phyloP scores from a whole-genome alignment of 129 eudicot genomes.

The Smallanthus sonchifolius region DNA sequence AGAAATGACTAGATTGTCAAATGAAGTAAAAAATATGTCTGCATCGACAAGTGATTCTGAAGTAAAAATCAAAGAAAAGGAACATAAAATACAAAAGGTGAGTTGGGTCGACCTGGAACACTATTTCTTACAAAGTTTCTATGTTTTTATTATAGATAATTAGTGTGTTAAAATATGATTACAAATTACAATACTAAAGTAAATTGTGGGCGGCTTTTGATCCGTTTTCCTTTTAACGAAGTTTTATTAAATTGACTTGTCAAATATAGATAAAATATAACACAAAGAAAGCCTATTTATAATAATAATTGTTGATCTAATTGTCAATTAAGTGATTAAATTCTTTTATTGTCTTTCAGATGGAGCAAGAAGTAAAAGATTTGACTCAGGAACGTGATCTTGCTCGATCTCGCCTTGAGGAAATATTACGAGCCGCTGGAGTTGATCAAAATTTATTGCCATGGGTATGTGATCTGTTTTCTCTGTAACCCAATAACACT shows the following conservation, averaged over 20 bases:
- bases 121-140: neutral
- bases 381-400: constrained; percentile 69
- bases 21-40: constrained; percentile 54
- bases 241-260: neutral
- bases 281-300: neutral
- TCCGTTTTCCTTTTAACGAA: neutral
- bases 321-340: neutral
- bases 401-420: constrained; percentile 66
- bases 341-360: constrained; percentile 37
- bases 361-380: constrained; percentile 71
- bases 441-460: constrained; percentile 38
- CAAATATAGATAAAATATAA: neutral
- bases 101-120: neutral
- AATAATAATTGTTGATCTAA: neutral
- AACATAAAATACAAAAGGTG: constrained; percentile 69
- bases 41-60: constrained; percentile 28
- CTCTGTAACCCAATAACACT: neutral
- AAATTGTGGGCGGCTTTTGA: neutral
- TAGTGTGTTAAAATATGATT: neutral
- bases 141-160: neutral
- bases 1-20: constrained; percentile 61
- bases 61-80: constrained; percentile 55
- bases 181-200: neutral
- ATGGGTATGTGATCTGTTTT: constrained; percentile 36
- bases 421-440: constrained; percentile 46